Evolutionary conservation across 2,329 filamentous ascomycete genomes (phyloP).

Genomic region (Nemania diffusa): DNA sequence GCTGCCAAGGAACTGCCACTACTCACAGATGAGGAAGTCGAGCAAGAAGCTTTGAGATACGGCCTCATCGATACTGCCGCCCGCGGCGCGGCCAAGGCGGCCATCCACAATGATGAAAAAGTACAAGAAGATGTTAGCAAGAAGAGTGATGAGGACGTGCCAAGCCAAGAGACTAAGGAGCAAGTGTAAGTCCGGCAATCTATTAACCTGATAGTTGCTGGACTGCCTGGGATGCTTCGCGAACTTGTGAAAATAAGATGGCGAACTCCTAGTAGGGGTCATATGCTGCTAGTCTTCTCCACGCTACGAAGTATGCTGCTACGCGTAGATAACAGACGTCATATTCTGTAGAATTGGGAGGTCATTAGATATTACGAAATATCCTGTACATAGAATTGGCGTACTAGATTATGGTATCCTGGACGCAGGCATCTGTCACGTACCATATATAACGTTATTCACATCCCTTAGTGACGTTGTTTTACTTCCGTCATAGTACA

Average conservation of each 20-base stretch:
- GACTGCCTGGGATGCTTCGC: neutral
- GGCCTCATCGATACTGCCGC: conserved; percentile 48
- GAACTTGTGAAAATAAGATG: neutral
- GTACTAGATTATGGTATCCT: neutral
- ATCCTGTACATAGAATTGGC: neutral
- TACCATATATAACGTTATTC: no score
- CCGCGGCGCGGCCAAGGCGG: conserved; percentile 20
- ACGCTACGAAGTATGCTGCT: neutral
- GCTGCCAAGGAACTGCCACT: conserved; percentile 67
- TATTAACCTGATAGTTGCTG: neutral
- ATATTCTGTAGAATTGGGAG: neutral
- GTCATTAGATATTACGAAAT: neutral
- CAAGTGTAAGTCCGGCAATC: conserved; percentile 6
- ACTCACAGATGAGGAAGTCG: conserved; percentile 62
- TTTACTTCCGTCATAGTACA: no score
- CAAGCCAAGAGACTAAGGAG: conserved; percentile 36
- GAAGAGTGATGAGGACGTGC: conserved; percentile 41
- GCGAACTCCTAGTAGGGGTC: neutral
- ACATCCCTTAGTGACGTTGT: no score
- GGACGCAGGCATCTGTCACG: neutral
- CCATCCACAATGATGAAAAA: neutral
- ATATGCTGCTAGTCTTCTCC: neutral
- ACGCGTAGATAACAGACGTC: neutral
- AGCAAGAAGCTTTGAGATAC: conserved; percentile 57
- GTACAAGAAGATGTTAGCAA: conserved; percentile 37